A percentile compares a stretch with the other conserved stretches of the same genome.
phyloP scores from a whole-genome alignment of 2,329 filamentous ascomycete species.

The Periglandula ipomoeae region DNA sequence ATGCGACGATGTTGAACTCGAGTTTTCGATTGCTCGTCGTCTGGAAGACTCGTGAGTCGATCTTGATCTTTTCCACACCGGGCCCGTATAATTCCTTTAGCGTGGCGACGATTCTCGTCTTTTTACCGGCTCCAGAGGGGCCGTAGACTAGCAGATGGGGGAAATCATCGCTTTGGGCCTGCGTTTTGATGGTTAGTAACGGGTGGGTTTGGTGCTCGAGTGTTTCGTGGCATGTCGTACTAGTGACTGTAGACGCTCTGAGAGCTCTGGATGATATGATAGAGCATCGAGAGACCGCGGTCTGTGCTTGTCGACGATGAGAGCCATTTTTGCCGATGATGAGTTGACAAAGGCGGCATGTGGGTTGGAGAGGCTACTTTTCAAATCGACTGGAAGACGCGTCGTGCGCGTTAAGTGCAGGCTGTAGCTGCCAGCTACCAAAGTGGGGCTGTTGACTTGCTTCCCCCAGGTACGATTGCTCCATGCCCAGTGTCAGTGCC shows the following conservation, averaged over 20 bases:
- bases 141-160: constrained; percentile 96
- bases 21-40: constrained; percentile 93
- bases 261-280: constrained; percentile 83
- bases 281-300: constrained; percentile 68
- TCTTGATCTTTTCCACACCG: constrained; percentile 99
- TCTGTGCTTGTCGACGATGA: constrained; percentile 63
- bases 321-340: constrained; percentile 42
- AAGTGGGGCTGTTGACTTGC: background rate
- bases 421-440: background rate
- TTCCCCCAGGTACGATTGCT: background rate
- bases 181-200: constrained; percentile 4
- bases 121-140: constrained; percentile 93
- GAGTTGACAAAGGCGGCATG: constrained; percentile 7
- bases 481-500: too few species aligned
- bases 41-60: constrained; percentile 93
- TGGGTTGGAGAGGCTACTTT: constrained; percentile 14
- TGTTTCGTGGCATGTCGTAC: constrained; percentile 39
- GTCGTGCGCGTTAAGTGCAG: constrained; percentile 30
- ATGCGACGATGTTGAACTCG: constrained; percentile 97
- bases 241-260: constrained; percentile 74
- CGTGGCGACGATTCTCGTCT: constrained; percentile 91
- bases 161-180: constrained; percentile 97
- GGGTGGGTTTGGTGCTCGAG: background rate
- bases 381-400: constrained; percentile 16
- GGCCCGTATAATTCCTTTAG: constrained; percentile 91